Evolutionary conservation across 495 filamentous ascomycete genomes (phyloP), one percentile per base, ranked within the genome.

Genomic region (Daldinia childiae): DNA sequence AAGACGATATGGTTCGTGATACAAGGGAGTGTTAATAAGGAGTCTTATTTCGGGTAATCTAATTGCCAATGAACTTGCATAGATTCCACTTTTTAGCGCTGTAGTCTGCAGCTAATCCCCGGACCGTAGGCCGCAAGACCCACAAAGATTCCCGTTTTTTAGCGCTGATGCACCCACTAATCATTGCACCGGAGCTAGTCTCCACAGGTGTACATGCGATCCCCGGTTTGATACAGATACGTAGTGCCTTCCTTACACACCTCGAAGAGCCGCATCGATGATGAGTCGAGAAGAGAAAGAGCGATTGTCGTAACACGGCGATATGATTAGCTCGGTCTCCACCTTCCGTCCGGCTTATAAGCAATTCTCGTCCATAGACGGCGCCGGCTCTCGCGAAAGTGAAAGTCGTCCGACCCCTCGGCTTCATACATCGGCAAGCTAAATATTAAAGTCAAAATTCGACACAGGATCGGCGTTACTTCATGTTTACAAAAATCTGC

Each of bases 241-340:
- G 48, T 66, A 51, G 8, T 14, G 17, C 36, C 30, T 24, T 24
- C 43, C 43, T 48, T 48, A 21, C 36, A 54, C 50, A 29, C 54
- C 52, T 17, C 26, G n/a, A 72, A 68, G 69, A 72, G 69, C 69
- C 64, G 69, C 69, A 72, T 55, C 17, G 15, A 50, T 39, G 14
- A 27, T 26, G 27, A 59, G 32, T 26, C 43, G 52, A 48, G 48
- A 56, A 38, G 17, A 21, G 64, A 60, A 51, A 29, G 60, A 63
- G 26, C 54, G 6, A 64, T 48, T 59, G 27, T 56, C 48, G 55
- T 58, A 21, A 6, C 26, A 55, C 64, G 43, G 63, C 45, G 15
- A 8, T 30, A 3, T 26, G 55, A 41, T 14, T 17, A n/a, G 17
- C 24, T 17, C 60, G 15, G 4, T 32, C 19, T 62, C 56, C 48